Conservation (phyloP, 257 asterid genomes). For the Solanum medicagineum region DNA sequence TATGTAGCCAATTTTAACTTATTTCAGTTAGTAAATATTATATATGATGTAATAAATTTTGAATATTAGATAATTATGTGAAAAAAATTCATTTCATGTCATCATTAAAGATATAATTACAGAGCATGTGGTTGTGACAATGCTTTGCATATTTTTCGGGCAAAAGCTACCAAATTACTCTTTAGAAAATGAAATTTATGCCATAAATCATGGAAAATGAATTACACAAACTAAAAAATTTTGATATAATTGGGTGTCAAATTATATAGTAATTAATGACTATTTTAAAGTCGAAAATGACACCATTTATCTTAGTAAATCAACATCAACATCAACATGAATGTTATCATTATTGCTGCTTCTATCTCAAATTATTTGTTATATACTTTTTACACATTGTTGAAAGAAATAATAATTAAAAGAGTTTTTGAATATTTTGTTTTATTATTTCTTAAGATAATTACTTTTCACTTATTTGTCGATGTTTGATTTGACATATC, state of each 20-base stretch:
- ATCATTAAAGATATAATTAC: background rate
- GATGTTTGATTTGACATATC: background rate
- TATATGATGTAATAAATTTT: background rate
- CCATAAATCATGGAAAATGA: background rate
- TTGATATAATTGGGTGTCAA: background rate
- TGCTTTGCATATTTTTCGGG: slow-evolving; percentile 2
- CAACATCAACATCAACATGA: background rate
- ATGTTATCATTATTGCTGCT: background rate
- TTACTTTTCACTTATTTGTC: no score
- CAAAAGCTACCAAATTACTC: background rate
- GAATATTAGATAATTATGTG: background rate
- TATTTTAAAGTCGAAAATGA: background rate
- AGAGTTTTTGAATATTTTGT: no score
- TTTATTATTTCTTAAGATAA: no score
- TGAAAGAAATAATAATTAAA: no score
- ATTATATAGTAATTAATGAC: background rate
- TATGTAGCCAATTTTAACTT: background rate
- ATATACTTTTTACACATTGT: no score
- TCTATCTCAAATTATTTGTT: background rate
- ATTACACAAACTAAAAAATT: background rate
- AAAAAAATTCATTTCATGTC: background rate
- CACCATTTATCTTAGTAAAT: background rate
- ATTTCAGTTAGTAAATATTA: background rate
- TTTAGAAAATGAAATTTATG: background rate
- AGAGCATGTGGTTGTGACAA: background rate